These are phyloP conservation scores for Colletotrichum sp. DNA, from an alignment of 2,329 filamentous ascomycete genomes.

Conservation along the genomic window DNA sequence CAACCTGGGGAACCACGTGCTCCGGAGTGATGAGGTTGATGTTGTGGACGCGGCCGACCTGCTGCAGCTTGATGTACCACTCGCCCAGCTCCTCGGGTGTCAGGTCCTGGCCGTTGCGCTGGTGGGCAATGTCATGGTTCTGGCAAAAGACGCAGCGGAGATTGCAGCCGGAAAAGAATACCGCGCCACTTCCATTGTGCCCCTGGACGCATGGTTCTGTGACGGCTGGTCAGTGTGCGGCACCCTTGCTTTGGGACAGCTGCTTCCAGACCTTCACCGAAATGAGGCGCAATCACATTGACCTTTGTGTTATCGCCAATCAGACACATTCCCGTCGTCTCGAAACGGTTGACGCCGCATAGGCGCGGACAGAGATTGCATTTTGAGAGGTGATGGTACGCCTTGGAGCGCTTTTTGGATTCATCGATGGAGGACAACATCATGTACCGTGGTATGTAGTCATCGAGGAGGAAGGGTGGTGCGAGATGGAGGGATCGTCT, in stretches of 20 bases:
- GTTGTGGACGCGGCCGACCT: constrained; percentile 83
- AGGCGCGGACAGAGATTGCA: constrained; percentile 83
- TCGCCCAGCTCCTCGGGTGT: constrained; percentile 79
- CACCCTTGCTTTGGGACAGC: neutral
- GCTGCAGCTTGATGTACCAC: constrained; percentile 84
- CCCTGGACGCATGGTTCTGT: constrained; percentile 82
- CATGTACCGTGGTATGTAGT: constrained; percentile 77
- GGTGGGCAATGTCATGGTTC: constrained; percentile 84
- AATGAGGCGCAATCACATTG: constrained; percentile 85
- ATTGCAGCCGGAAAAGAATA: constrained; percentile 82
- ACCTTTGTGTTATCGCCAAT: constrained; percentile 80
- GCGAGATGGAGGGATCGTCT: constrained; percentile 54
- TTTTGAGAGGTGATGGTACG: constrained; percentile 76
- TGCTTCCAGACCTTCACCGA: constrained; percentile 67
- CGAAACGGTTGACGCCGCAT: constrained; percentile 82
- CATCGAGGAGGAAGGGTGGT: constrained; percentile 73
- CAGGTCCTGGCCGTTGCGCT: constrained; percentile 80
- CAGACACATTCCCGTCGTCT: constrained; percentile 78
- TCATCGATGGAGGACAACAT: constrained; percentile 71
- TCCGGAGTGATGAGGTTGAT: constrained; percentile 89
- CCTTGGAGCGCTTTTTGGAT: constrained; percentile 73
- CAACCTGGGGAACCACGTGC: constrained; percentile 85
- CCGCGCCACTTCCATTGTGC: constrained; percentile 78
- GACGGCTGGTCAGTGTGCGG: constrained; percentile 3
- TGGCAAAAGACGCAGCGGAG: constrained; percentile 80